These are phyloP conservation scores for Lactarius deliciosus DNA, from an alignment of 768 basidiomycete genomes.

Conservation along the genomic window DNA sequence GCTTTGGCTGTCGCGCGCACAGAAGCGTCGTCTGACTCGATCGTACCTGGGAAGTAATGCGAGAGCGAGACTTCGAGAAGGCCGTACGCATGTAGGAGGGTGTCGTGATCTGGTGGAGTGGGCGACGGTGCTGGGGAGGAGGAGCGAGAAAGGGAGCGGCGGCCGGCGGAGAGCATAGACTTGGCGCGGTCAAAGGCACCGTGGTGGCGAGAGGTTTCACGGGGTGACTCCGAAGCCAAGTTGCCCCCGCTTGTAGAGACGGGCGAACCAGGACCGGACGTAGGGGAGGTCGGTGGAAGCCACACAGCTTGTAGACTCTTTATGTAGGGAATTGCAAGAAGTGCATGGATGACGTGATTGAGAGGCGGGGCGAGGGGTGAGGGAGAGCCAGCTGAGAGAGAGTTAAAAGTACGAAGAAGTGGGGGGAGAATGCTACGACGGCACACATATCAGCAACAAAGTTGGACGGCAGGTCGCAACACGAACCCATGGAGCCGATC, in stretches of 20 bases:
- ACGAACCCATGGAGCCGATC: conserved; percentile 63
- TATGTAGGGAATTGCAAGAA: conserved; percentile 75
- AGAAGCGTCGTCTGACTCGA: conserved; percentile 61
- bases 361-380: conserved; percentile 71
- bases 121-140: conserved; percentile 46
- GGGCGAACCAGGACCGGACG: conserved; percentile 37
- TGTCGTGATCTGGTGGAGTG: conserved; percentile 42
- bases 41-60: conserved; percentile 65
- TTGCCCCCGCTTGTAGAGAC: conserved; percentile 27
- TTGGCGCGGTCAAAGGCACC: conserved; percentile 55
- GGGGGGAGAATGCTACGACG: conserved; percentile 53
- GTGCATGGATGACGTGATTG: conserved; percentile 74
- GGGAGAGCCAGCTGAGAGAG: conserved; percentile 59
- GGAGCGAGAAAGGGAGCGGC: conserved; percentile 41
- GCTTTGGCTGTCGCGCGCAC: conserved; percentile 53
- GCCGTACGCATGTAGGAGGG: conserved; percentile 63
- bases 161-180: conserved; percentile 52
- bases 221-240: conserved; percentile 22
- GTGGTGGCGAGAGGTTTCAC: conserved; percentile 30
- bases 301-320: conserved; percentile 56
- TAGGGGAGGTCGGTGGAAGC: conserved; percentile 51
- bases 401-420: conserved; percentile 66
- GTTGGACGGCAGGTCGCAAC: neutral
- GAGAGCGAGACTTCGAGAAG: conserved; percentile 58
- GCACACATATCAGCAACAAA: conserved; percentile 8